Conservation (phyloP, 1,139 yeast genomes). For the Cylindricascospora bacillispora region DNA sequence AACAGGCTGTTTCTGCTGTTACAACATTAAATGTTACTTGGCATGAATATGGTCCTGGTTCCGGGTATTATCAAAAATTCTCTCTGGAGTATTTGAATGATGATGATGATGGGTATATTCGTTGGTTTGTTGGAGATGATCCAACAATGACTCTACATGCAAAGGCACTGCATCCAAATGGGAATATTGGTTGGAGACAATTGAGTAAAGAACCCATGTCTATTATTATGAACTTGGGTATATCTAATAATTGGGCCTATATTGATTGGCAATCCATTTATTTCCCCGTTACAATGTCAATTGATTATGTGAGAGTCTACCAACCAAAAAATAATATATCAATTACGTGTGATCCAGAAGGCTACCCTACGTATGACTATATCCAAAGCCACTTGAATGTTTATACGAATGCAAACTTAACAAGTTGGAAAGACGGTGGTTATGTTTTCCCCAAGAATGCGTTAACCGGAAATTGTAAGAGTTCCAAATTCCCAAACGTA, state of each 20-base stretch:
- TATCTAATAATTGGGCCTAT: conserved; percentile 73
- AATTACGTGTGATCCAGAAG: conserved; percentile 65
- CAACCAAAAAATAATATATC: conserved; percentile 46
- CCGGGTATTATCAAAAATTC: conserved; percentile 48
- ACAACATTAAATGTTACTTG: conserved; percentile 60
- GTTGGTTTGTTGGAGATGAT: conserved; percentile 68
- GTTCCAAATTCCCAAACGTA: conserved; percentile 23
- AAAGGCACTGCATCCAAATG: conserved; percentile 63
- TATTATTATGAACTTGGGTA: conserved; percentile 61
- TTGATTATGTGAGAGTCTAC: conserved; percentile 70
- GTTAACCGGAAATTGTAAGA: conserved; percentile 33
- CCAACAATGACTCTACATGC: conserved; percentile 54
- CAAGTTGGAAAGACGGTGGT: conserved; percentile 57
- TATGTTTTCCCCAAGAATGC: conserved; percentile 47
- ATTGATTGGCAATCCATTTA: conserved; percentile 60
- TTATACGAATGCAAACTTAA: conserved; percentile 48
- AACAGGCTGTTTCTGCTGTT: conserved; percentile 70
- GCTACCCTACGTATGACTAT: conserved; percentile 62
- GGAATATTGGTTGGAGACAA: conserved; percentile 65
- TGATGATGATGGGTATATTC: conserved; percentile 49
- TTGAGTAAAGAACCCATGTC: conserved; percentile 83
- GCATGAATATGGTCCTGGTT: conserved; percentile 50
- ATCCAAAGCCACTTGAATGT: conserved; percentile 52
- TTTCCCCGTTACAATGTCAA: conserved; percentile 55
- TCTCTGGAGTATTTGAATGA: conserved; percentile 72